Base-by-base conservation (phyloP, 345 rosid species). In the Clausena lansium region DNA sequence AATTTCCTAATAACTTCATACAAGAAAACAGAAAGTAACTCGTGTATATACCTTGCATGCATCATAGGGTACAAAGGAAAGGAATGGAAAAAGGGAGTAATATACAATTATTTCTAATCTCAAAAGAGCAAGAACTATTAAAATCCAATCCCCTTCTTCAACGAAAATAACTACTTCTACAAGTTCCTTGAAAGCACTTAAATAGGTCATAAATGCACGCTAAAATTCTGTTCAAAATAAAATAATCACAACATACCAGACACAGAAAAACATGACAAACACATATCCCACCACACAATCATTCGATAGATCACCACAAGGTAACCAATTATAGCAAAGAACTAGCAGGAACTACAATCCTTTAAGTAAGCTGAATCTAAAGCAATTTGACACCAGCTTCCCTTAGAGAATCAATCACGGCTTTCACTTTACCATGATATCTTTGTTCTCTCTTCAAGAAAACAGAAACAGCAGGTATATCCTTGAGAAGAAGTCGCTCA, bases 381-480 rank as follows among this genome's bases (percentile, higher is more conserved):
- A 94, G 81, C 73, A 92, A 84, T 75, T 91, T 92, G 73, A 94
- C 84, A 7, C 95, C 97, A 58, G 84, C 87, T 75, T 88, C 91
- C 77, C 90, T 87, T 27, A 94, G 76, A 32, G 95, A 94, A 86
- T 93, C 95, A 38, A 93, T 75, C 11, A 94, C 93, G 36, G 95
- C 97, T 74, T 91, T 93, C n/a, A 94, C 90, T 81, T 96, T 92
- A 35, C 97, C 97, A 33, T 96, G 99, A 72, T 90, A 95, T 77
- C 73, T 91, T 79, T 93, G 95, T 67, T 90, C 95, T 80, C 88
- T 89, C 81, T 89, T 89, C 72, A 90, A 79, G 84, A 74, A 79
- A 74, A 92, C 81, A 1, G 91, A 38, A 45, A 94, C 84, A 33
- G 97, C 98, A 20, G 97, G 97, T 35, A 92, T 90, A 30, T 87